Base-by-base conservation (phyloP, 2,329 filamentous ascomycete genomes). In the Clonostachys sp. region DNA sequence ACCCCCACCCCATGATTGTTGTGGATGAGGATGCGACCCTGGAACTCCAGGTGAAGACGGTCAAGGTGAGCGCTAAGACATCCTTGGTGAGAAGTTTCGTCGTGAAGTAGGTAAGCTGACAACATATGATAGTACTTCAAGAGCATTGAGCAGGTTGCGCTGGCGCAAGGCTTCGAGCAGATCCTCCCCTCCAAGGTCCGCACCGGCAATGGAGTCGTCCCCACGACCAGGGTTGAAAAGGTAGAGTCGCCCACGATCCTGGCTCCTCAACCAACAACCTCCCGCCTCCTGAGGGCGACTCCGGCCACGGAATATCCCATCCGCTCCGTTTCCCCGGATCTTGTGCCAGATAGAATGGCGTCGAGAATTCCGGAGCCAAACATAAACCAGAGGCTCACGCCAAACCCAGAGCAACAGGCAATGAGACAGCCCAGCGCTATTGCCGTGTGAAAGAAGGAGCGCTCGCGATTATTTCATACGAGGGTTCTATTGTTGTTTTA, bases 1-100 rank as follows among this genome's bases (percentile, higher is more conserved):
- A 94, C 64, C 85, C 83, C 5, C 86, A 91, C 58, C 84, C 89
- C 46, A 83, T 94, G 75, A 83, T 94, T 54, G 87, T 92, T 10
- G 87, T 87, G 42, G 89, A 95, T 58, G 87, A 92, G 57, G 88
- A 92, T 60, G 84, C 85, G 14, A 89, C 85, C 2, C 70, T 86
- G 13, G 84, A 88, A 63, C 70, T 89, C 45, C 83, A 84, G 61
- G 84, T 88, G 51, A 88, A 88, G 72, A 88, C 85, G 0, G 85
- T 88, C 57, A 81, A 78, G 70, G 77, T 77, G 62, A 57, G 62
- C 34, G 24, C 8, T 17, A 7, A 12, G 24, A 30, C 24, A 30
- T 30, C 24, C 24, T 30, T 24, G 30, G 12, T 24, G 24, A 48
- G 24, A 39, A 18, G 36, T 40, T 40, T 18, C 42, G 5, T n/a